Evolutionary conservation across 306 rosid species (phyloP), one percentile per base, ranked within the genome.

Genomic region (Vigna reflexopilosa): DNA sequence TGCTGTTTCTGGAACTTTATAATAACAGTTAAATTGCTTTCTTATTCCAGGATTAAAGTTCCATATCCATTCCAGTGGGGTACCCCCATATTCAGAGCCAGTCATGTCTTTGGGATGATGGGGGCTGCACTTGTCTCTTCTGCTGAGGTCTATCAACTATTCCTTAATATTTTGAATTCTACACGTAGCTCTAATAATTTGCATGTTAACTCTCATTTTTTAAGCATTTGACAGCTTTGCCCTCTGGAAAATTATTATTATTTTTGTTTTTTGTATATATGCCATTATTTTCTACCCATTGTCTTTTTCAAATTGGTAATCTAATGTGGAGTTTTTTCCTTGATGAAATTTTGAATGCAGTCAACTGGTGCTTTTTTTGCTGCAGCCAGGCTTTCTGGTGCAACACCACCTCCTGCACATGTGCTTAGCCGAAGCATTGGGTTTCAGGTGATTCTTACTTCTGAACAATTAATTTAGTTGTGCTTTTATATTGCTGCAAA

Each of bases 41-140:
- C 71, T 36, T n/a, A 45, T 78, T 89, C 40, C 80, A 95, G 98
- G 98, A 80, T 95, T 79, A 89, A 72, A 79, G 22, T 84, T 79
- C 97, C 98, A 22, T 92, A 92, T 78, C 97, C 98, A 4, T 92
- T 95, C 83, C 97, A 95, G 84, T 95, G 97, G 97, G 98, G 98
- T 77, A 86, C 92, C 57, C 98, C 98, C 2, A 92, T 95, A 83
- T 95, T 95, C 83, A 91, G 85, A 76, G 98, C 98, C 4, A 87
- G 97, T 86, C 97, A 92, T 80, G 97, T 89, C 70, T 95, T 95
- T 54, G 98, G 93, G 78, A 92, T 95, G 98, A 89, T 92, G 87
- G 98, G 98, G 10, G 97, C 98, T 32, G 94, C 98, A 45, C 89
- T 95, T 45, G 98, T 95, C 70, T 66, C 97, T 17, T 87, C 97